Evolutionary conservation across 805 yeast genomes (phyloP).

Genomic region (Metschnikowia aberdeeniae): DNA sequence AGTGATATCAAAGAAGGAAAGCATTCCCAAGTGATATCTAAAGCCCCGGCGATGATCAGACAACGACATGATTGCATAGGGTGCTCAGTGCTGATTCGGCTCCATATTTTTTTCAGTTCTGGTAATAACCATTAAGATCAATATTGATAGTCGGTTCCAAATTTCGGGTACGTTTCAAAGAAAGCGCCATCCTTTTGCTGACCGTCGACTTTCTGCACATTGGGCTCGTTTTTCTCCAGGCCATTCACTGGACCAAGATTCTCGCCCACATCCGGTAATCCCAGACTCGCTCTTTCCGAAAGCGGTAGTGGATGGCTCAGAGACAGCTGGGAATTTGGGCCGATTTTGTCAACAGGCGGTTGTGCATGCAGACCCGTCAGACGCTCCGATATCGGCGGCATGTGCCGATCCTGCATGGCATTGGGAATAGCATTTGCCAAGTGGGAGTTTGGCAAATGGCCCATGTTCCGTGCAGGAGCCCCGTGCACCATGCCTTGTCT

Average conservation of each 20-base stretch:
- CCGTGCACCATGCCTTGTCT: constrained; percentile 10
- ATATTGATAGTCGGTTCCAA: constrained; percentile 10
- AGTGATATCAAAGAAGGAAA: no score
- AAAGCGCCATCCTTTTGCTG: constrained; percentile 4
- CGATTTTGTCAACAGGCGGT: constrained; percentile 1
- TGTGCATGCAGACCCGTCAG: constrained; percentile 1
- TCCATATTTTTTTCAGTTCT: no score
- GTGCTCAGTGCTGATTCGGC: no score
- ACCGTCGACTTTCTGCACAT: background rate
- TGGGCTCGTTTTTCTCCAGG: background rate
- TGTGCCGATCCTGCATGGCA: background rate
- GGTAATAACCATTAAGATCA: no score
- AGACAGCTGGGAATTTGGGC: background rate
- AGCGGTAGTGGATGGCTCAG: background rate
- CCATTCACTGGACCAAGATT: background rate
- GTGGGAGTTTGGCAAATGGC: background rate
- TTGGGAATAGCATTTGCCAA: background rate
- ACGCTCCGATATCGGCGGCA: background rate
- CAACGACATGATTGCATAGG: no score
- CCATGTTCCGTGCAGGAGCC: background rate
- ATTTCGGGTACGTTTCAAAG: constrained; percentile 12
- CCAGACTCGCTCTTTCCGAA: background rate
- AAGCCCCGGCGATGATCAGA: no score
- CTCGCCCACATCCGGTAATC: background rate
- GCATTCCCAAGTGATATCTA: no score